phyloP scores from a whole-genome alignment of 306 rosid genomes.

The Cucurbita moschata region DNA sequence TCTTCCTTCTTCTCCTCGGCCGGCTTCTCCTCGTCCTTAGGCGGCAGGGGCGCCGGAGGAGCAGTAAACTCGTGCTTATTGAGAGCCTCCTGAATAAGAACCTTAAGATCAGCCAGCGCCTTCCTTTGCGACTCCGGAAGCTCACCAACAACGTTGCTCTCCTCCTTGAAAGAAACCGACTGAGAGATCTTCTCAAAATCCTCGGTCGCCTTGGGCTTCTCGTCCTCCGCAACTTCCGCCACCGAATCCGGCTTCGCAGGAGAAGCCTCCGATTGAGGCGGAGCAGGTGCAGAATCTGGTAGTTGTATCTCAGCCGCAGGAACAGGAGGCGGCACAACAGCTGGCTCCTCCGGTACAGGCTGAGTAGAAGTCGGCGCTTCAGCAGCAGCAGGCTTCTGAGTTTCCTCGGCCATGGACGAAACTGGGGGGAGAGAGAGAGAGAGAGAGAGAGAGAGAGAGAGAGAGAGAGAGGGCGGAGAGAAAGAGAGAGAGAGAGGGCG shows the following conservation, averaged over 20 bases:
- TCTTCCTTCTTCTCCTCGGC: conserved; percentile 10
- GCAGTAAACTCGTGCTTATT: conserved; percentile 53
- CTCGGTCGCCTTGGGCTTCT: conserved; percentile 15
- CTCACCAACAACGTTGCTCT: conserved; percentile 57
- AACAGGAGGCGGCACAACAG: conserved; percentile 3
- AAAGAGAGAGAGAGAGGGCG: background rate
- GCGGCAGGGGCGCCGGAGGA: conserved; percentile 13
- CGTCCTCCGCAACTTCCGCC: conserved; percentile 13
- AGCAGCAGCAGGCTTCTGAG: conserved; percentile 35
- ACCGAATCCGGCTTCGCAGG: conserved; percentile 7
- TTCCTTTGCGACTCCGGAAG: conserved; percentile 76
- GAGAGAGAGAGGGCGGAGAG: background rate
- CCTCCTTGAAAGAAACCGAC: conserved; percentile 91
- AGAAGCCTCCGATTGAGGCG: background rate
- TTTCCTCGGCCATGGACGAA: conserved; percentile 53
- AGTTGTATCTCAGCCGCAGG: background rate
- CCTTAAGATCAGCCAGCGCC: conserved; percentile 65
- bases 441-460: background rate
- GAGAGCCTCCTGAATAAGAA: conserved; percentile 54
- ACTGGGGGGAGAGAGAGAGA: background rate
- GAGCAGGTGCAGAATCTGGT: background rate
- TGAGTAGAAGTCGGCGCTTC: conserved; percentile 14
- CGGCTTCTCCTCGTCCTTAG: conserved; percentile 28
- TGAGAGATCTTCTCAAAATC: conserved; percentile 26
- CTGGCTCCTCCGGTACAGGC: conserved; percentile 17